These are phyloP conservation scores for Fusarium anguioides DNA, from an alignment of 2,329 filamentous ascomycete species.

Conservation along the genomic window DNA sequence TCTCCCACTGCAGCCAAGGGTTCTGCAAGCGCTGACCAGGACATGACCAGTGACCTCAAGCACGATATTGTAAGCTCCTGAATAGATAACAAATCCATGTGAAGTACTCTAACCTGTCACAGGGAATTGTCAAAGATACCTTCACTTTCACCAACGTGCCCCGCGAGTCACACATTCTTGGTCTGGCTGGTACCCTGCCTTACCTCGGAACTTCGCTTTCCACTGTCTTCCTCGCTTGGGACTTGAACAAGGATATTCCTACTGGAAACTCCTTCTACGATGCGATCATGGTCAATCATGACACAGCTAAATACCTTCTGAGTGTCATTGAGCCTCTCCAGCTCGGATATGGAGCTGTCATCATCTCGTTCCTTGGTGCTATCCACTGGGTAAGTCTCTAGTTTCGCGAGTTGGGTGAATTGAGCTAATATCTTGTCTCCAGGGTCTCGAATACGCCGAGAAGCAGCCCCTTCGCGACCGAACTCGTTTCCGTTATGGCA, in stretches of 20 bases:
- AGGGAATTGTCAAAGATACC: conserved; percentile 76
- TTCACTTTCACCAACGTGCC: conserved; percentile 74
- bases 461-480: conserved; percentile 69
- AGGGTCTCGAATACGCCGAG: conserved; percentile 83
- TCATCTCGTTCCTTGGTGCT: conserved; percentile 92
- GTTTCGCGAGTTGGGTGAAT: background rate
- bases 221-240: conserved; percentile 84
- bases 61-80: conserved; percentile 65
- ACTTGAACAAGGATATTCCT: conserved; percentile 76
- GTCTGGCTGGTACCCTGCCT: conserved; percentile 82
- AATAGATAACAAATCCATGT: fast-evolving
- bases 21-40: conserved; percentile 28
- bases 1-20: conserved; percentile 45
- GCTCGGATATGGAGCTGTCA: conserved; percentile 90
- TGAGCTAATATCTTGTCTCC: background rate
- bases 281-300: conserved; percentile 70
- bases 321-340: conserved; percentile 86
- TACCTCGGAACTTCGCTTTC: conserved; percentile 86
- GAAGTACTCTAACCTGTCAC: background rate
- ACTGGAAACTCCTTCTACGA: conserved; percentile 66
- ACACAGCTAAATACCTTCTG: conserved; percentile 78
- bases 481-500: conserved; percentile 83
- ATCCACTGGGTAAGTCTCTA: conserved; percentile 77
- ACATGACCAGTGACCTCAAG: conserved; percentile 52
- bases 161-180: conserved; percentile 73